phyloP scores from a whole-genome alignment of 2,329 filamentous ascomycete genomes.

The Colletotrichum musae region DNA sequence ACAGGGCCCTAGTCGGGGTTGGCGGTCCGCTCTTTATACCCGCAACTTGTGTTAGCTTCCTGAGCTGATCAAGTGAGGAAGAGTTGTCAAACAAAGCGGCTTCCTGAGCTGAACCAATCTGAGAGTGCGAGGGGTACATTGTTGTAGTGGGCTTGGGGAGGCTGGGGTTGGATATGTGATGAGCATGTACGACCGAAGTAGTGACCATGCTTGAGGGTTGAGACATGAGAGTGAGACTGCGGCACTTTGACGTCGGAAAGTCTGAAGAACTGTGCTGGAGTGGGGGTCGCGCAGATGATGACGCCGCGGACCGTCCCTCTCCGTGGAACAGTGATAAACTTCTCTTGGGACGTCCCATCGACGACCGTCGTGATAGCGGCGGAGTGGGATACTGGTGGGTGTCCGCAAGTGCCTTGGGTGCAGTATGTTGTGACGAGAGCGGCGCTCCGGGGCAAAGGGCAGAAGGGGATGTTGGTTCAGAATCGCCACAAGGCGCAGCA shows the following conservation, averaged over 20 bases:
- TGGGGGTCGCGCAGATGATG: slow-evolving; percentile 52
- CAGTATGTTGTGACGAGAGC: slow-evolving; percentile 25
- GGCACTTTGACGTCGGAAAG: slow-evolving; percentile 57
- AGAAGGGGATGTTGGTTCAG: slow-evolving; percentile 39
- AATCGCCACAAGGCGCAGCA: slow-evolving; percentile 37
- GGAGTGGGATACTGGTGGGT: slow-evolving; percentile 42
- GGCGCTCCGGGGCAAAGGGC: slow-evolving; percentile 24
- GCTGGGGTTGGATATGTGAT: slow-evolving; percentile 78
- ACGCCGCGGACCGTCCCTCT: slow-evolving; percentile 50
- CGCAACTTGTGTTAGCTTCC: slow-evolving; percentile 90
- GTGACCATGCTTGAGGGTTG: slow-evolving; percentile 77
- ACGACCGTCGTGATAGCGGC: slow-evolving; percentile 43
- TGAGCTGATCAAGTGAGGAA: slow-evolving; percentile 78
- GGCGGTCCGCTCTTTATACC: slow-evolving; percentile 91
- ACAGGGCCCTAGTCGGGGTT: slow-evolving; percentile 90
- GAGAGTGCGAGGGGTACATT: slow-evolving; percentile 64
- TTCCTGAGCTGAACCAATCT: slow-evolving; percentile 53
- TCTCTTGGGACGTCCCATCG: slow-evolving; percentile 46
- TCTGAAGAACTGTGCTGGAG: slow-evolving; percentile 61
- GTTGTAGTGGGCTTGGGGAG: slow-evolving; percentile 66
- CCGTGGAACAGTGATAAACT: slow-evolving; percentile 47
- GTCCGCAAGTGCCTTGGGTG: slow-evolving; percentile 32
- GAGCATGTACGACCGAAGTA: slow-evolving; percentile 74
- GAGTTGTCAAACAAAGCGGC: slow-evolving; percentile 64
- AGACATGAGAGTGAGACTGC: slow-evolving; percentile 63